Conservation (phyloP, 148 eudicot species). For the Nyssa sinensis region DNA sequence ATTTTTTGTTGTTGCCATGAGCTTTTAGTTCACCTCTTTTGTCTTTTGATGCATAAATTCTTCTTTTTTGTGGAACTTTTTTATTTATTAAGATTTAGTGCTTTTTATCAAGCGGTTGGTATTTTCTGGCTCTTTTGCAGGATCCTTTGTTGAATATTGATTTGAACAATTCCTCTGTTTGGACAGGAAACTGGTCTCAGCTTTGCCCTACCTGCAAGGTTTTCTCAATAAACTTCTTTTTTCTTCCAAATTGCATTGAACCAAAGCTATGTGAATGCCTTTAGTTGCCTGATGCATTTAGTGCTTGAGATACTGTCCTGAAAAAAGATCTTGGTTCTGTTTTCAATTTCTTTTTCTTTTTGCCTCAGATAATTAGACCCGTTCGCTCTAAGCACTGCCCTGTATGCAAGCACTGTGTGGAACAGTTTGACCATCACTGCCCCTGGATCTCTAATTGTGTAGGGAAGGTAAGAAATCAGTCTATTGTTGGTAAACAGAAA, state of each 20-base stretch:
- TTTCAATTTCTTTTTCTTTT: conserved; percentile 3
- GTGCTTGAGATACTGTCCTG: conserved; percentile 2
- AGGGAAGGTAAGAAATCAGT: conserved; percentile 65
- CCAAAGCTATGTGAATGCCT: neutral
- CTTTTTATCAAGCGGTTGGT: neutral
- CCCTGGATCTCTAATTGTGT: conserved; percentile 99
- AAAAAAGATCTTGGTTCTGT: neutral
- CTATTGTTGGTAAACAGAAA: neutral
- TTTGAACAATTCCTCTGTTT: conserved; percentile 43
- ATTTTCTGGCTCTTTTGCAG: conserved; percentile 29
- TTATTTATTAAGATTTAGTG: neutral
- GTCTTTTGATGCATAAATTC: neutral
- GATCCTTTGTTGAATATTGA: conserved; percentile 76
- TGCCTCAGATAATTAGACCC: conserved; percentile 60
- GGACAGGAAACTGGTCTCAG: conserved; percentile 73
- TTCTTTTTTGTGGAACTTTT: neutral
- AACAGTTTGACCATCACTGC: conserved; percentile 80
- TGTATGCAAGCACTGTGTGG: conserved; percentile 72
- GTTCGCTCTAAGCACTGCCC: conserved; percentile 89
- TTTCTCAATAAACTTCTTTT: conserved; percentile 1
- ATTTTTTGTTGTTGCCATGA: neutral
- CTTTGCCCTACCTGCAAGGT: conserved; percentile 82
- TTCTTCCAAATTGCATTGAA: neutral
- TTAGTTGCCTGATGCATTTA: neutral
- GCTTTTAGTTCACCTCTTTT: conserved; percentile 1